These are phyloP conservation scores for Globisporangium uncinulatum DNA, from an alignment of 352 stramenopile genomes.

Conservation along the genomic window DNA sequence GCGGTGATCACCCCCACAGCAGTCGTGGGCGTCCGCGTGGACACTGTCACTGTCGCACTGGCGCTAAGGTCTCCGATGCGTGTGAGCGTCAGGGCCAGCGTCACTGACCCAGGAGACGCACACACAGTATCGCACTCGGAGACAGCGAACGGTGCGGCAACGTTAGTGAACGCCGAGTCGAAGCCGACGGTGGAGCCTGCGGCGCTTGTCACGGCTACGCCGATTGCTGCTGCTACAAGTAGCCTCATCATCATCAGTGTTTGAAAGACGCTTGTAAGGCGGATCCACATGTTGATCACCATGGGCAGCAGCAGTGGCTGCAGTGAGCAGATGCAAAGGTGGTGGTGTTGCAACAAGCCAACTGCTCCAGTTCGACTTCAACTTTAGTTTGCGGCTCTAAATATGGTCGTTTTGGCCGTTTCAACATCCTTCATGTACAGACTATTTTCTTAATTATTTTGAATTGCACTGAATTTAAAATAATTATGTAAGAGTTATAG, in stretches of 20 bases:
- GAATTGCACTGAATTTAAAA: neutral
- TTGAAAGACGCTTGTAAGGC: neutral
- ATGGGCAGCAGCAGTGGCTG: neutral
- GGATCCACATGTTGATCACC: neutral
- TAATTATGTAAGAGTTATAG: too few relatives aligned
- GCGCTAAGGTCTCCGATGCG: conserved; percentile 20
- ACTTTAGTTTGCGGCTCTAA: too few relatives aligned
- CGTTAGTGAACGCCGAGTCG: conserved; percentile 20
- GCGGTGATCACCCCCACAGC: conserved; percentile 7
- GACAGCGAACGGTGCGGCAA: conserved; percentile 19
- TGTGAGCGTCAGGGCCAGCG: conserved; percentile 25
- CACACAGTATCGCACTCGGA: conserved; percentile 32
- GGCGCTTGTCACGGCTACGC: neutral
- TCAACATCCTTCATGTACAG: too few relatives aligned
- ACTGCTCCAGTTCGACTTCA: too few relatives aligned
- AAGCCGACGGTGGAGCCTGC: conserved; percentile 28
- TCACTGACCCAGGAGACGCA: conserved; percentile 24
- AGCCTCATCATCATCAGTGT: conserved; percentile 8
- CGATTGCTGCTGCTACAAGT: neutral
- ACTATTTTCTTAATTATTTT: too few relatives aligned
- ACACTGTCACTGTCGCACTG: conserved; percentile 30
- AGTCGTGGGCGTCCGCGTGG: conserved; percentile 19
- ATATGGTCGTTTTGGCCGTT: too few relatives aligned
- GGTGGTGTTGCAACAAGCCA: too few relatives aligned
- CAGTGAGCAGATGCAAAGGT: too few relatives aligned